These are phyloP conservation scores for Salmacisia buchloeana DNA, from an alignment of 1,284 basidiomycete species.

Conservation along the genomic window DNA sequence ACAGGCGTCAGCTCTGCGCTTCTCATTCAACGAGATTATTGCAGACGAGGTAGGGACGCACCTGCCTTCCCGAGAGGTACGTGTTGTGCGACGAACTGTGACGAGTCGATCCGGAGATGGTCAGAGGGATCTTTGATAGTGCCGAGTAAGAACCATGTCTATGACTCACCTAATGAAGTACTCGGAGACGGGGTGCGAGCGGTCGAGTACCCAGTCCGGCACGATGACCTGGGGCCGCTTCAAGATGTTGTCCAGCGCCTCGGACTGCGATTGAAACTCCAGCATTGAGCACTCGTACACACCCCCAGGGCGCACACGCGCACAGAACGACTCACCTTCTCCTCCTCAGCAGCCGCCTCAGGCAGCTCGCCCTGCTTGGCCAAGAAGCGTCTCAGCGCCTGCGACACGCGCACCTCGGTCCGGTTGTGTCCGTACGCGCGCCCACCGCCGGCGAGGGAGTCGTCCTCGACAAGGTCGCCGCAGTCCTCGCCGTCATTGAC, in stretches of 20 bases:
- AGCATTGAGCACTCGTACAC: too few relatives aligned
- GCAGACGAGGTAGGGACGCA: not conserved
- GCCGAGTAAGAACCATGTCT: too few relatives aligned
- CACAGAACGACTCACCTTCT: constrained; percentile 12
- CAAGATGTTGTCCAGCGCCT: constrained; percentile 23
- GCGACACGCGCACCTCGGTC: constrained; percentile 29
- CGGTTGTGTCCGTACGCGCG: constrained; percentile 31
- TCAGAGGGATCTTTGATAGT: too few relatives aligned
- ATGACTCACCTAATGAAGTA: constrained; percentile 53
- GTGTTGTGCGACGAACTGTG: constrained; percentile 50
- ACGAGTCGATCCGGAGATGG: too few relatives aligned
- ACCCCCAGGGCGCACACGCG: too few relatives aligned
- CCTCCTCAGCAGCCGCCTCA: constrained; percentile 19
- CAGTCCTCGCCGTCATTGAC: constrained; percentile 35
- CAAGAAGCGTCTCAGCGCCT: constrained; percentile 30
- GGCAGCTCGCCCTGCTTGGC: constrained; percentile 23
- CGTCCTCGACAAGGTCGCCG: constrained; percentile 34
- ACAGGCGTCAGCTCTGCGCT: not conserved
- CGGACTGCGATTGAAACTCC: constrained; percentile 11
- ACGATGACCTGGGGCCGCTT: constrained; percentile 33
- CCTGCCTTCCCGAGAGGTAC: constrained; percentile 56
- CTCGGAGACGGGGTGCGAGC: constrained; percentile 27
- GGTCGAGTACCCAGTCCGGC: constrained; percentile 30
- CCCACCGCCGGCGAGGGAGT: constrained; percentile 39
- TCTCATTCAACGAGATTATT: too few relatives aligned